Evolutionary conservation across 148 eudicot genomes (phyloP), one percentile per base, ranked within the genome.

Genomic region (Diospyros lotus): DNA sequence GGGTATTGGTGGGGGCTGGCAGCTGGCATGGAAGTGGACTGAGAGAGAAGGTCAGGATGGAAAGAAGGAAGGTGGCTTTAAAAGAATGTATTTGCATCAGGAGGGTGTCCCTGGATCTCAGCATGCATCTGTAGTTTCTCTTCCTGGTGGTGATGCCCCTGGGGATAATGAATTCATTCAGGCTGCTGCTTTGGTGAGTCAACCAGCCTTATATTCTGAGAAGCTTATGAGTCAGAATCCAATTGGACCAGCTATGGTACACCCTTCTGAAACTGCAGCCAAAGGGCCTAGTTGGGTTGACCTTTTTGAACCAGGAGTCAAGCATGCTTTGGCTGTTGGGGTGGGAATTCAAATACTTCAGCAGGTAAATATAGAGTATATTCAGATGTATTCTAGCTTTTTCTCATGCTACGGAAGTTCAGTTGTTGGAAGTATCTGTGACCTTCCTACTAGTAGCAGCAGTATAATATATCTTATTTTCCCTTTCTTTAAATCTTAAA

Each of bases 1-100:
- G 72, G 86, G 85, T 38, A 85, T 85, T 40, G 88, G 88, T 17
- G 86, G 88, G 64, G 87, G 87, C 50, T 85, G 87, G 87, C 87
- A 82, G 71, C 64, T 85, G 53, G 87, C 87, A 13, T 85, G 83
- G 83, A 66, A 80, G 75, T 85, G 83, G 83, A 61, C 77, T 0
- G 81, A 80, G 71, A 77, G 74, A 64, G 83, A 84, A 74, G 83
- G 83, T 58, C 74, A 73, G 60, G 84, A 75, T 67, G 84, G 82
- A 39, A 56, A 75, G 59, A 80, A 73, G 45, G 84, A 78, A 75
- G 85, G 87, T 14, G 85, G 81, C 15, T 79, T 82, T 58, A 82
- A 77, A 66, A 82, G 87, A 73, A 79, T 85, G 3, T 85, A 85
- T 63, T 42, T 85, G 81, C 87, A 82, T 54, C 60, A 82, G 74